Evolutionary conservation across 495 filamentous ascomycete genomes (phyloP), one percentile per base, ranked within the genome.

Genomic region (Thermothielavioides terrestris): DNA sequence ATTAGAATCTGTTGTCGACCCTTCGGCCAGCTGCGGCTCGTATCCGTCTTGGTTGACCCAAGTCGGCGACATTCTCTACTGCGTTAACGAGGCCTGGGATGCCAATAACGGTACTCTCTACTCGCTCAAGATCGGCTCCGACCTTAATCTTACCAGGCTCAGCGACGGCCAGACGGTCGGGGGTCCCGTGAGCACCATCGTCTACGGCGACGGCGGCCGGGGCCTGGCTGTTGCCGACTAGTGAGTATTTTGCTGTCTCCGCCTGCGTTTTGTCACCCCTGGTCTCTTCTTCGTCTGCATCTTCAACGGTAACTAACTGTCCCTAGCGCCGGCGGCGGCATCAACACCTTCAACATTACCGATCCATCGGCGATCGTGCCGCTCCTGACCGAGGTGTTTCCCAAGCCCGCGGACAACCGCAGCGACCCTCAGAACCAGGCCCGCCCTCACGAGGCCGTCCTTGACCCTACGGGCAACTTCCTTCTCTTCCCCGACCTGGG

Each of bases 401-500:
- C 79, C 45, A 54, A 67, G 12, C 49, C 56, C 6, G 75, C 77
- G 1, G 77, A 76, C n/a, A 54, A 74, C 38, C 56, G 69, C 26
- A 67, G 77, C 5, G 52, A 46, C 4, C 78, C 80, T 20, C 85
- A 88, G 68, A 74, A 81, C 6, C 67, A 70, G 3, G 70, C 86
- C n/a, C 85, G 84, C 58, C 84, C 85, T 9, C 86, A 91, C 55
- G 67, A 85, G 46, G 78, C 76, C 25, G 56, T 87, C 54, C 60
- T 88, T 21, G 86, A 91, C 58, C 86, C 86, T 14, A 83, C 81
- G 0, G 78, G 73, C 1, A 58, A 68, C 20, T 89, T 79, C 66
- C 56, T 86, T 15, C 52, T 88, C 0, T 71, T 80, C 7, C 83
- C 86, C 9, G 86, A 91, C 49, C 69, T 91, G 6, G 85, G 86